Conservation (phyloP, 2,329 filamentous ascomycete genomes). For the Trichoderma sp. region DNA sequence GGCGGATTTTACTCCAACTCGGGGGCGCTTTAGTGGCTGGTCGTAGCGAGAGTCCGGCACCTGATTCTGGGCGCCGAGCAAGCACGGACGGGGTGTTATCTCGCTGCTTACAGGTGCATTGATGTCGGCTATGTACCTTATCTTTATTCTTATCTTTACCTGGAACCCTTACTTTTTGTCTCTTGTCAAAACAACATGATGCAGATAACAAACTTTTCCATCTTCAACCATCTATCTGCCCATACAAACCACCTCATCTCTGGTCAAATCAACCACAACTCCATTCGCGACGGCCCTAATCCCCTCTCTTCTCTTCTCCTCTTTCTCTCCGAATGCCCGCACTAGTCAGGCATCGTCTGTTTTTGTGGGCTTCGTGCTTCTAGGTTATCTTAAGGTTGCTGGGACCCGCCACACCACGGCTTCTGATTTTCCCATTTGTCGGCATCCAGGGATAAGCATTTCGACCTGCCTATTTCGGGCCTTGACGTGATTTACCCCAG, state of each 20-base stretch:
- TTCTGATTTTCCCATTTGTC: conserved; percentile 9
- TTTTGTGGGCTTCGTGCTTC: background rate
- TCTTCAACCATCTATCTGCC: background rate
- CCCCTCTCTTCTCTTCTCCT: background rate
- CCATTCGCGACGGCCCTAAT: background rate
- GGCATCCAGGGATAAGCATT: conserved; percentile 1
- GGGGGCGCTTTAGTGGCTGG: background rate
- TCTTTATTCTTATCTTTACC: background rate
- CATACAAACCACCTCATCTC: background rate
- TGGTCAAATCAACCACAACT: background rate
- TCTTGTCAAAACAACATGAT: background rate
- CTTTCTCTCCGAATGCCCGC: background rate
- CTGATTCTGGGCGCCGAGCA: background rate
- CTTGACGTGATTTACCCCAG: conserved; percentile 16
- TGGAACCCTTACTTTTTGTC: background rate
- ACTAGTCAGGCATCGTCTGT: background rate
- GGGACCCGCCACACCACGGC: conserved; percentile 7
- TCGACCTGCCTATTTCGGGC: conserved; percentile 8
- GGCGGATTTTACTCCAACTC: background rate
- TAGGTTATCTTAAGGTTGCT: conserved; percentile 20
- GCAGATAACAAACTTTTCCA: background rate
- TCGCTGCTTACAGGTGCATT: background rate
- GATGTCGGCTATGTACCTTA: background rate
- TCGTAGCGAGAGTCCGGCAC: conserved; percentile 2
- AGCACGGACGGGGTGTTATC: background rate